Evolutionary conservation across 1,139 yeast genomes (phyloP).

Genomic region (Meyerozyma elateridarum): DNA sequence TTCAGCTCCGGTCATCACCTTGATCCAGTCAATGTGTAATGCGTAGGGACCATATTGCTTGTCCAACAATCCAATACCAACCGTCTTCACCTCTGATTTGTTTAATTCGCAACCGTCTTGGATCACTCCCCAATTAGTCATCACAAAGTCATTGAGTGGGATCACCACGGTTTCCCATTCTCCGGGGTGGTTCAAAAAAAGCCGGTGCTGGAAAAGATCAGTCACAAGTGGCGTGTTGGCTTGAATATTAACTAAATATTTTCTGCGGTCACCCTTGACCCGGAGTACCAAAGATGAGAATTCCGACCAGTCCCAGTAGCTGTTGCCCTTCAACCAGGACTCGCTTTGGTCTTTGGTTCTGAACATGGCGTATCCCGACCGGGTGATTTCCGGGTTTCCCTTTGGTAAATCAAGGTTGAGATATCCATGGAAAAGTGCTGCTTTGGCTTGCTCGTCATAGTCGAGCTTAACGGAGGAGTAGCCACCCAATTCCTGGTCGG

Average conservation of each 20-base stretch:
- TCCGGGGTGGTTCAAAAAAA: slow-evolving; percentile 70
- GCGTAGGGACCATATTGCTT: slow-evolving; percentile 75
- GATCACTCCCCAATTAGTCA: slow-evolving; percentile 79
- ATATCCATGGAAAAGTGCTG: slow-evolving; percentile 67
- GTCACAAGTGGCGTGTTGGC: slow-evolving; percentile 75
- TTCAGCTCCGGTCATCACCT: slow-evolving; percentile 59
- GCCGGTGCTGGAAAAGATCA: slow-evolving; percentile 77
- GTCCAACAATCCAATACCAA: slow-evolving; percentile 78
- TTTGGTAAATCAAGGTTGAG: slow-evolving; percentile 72
- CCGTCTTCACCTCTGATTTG: slow-evolving; percentile 60
- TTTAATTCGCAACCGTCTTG: slow-evolving; percentile 64
- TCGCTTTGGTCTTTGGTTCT: slow-evolving; percentile 63
- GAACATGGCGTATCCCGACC: slow-evolving; percentile 86
- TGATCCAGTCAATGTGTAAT: slow-evolving; percentile 68
- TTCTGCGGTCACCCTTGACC: slow-evolving; percentile 70
- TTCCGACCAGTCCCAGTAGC: slow-evolving; percentile 61
- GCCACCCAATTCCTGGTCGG: slow-evolving; percentile 77
- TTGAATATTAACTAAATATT: slow-evolving; percentile 76
- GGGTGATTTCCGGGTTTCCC: slow-evolving; percentile 59
- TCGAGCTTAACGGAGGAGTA: slow-evolving; percentile 62
- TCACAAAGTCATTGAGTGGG: slow-evolving; percentile 72
- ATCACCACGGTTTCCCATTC: slow-evolving; percentile 82
- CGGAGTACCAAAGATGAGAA: slow-evolving; percentile 59
- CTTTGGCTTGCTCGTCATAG: slow-evolving; percentile 23
- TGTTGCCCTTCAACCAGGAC: slow-evolving; percentile 43